phyloP scores from a whole-genome alignment of 2,329 filamentous ascomycete species.

The Lecanosticta acicola region DNA sequence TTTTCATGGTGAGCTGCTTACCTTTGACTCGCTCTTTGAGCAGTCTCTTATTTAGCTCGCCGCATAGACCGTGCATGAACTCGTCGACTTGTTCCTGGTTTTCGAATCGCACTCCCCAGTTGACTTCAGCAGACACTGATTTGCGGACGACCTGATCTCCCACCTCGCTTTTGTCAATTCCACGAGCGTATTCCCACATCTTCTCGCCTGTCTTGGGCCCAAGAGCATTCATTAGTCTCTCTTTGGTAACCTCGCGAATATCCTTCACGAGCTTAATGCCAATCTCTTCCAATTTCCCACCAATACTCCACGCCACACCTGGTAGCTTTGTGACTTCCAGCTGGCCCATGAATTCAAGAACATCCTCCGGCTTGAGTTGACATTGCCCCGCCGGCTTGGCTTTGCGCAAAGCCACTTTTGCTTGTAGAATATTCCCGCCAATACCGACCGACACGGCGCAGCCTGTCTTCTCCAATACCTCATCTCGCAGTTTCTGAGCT shows the following conservation, averaged over 20 bases:
- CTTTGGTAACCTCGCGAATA: constrained; percentile 68
- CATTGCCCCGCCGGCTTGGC: constrained; percentile 93
- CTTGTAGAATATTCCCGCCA: constrained; percentile 81
- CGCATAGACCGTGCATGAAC: constrained; percentile 78
- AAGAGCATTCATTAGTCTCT: constrained; percentile 65
- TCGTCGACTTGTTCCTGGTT: constrained; percentile 89
- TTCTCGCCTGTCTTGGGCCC: constrained; percentile 92
- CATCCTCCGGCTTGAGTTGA: constrained; percentile 75
- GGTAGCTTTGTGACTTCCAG: constrained; percentile 77
- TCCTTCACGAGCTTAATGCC: constrained; percentile 79
- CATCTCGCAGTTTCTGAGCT: constrained; percentile 59
- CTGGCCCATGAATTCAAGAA: constrained; percentile 69
- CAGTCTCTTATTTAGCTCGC: constrained; percentile 75
- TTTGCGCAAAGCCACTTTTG: constrained; percentile 82
- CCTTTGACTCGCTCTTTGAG: constrained; percentile 81
- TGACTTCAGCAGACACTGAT: constrained; percentile 94
- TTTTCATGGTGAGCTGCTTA: constrained; percentile 83
- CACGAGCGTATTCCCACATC: constrained; percentile 82
- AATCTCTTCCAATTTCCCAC: constrained; percentile 80
- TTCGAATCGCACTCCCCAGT: constrained; percentile 95
- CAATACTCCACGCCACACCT: constrained; percentile 86
- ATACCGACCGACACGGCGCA: constrained; percentile 92
- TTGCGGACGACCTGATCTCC: constrained; percentile 82
- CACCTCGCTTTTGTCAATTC: constrained; percentile 79
- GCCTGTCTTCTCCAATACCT: constrained; percentile 67